Evolutionary conservation across 2,329 filamentous ascomycete genomes (phyloP).

Genomic region (Passalora sequoiae): DNA sequence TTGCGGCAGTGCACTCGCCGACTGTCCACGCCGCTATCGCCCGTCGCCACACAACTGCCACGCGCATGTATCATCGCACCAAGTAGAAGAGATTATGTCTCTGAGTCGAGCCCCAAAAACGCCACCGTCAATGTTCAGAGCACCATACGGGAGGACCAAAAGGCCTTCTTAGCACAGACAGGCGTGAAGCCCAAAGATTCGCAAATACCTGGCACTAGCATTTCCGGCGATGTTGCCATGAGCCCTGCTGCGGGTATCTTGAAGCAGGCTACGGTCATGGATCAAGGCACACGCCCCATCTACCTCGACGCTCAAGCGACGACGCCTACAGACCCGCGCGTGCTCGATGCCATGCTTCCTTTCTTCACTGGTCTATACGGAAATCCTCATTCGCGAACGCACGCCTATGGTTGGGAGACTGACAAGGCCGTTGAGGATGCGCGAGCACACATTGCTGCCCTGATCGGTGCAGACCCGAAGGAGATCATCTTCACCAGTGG

Average conservation of each 20-base stretch:
- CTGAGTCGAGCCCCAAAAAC: constrained; percentile 71
- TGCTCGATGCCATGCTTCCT: constrained; percentile 93
- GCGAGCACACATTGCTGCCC: constrained; percentile 70
- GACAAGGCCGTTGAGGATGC: constrained; percentile 90
- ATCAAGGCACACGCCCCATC: constrained; percentile 86
- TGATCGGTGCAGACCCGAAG: constrained; percentile 92
- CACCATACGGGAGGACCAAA: constrained; percentile 80
- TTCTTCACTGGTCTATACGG: constrained; percentile 91
- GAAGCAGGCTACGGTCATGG: constrained; percentile 88
- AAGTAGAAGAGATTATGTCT: constrained; percentile 62
- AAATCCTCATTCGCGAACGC: constrained; percentile 94
- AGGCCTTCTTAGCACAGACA: constrained; percentile 62
- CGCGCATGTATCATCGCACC: constrained; percentile 37
- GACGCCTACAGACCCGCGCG: constrained; percentile 87
- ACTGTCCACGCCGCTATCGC: constrained; percentile 38
- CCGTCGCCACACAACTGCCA: constrained; percentile 38
- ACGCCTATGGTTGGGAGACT: constrained; percentile 98
- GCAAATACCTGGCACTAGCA: constrained; percentile 54
- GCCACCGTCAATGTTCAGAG: constrained; percentile 79
- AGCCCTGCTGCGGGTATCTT: constrained; percentile 70
- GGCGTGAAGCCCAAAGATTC: constrained; percentile 52
- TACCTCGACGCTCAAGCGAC: constrained; percentile 99
- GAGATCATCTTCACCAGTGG: constrained; percentile 99
- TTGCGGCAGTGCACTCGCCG: constrained; percentile 55
- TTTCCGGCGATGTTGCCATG: constrained; percentile 63